Base-by-base conservation (phyloP, 768 basidiomycete genomes). In the Hygrophorus pudorinus region DNA sequence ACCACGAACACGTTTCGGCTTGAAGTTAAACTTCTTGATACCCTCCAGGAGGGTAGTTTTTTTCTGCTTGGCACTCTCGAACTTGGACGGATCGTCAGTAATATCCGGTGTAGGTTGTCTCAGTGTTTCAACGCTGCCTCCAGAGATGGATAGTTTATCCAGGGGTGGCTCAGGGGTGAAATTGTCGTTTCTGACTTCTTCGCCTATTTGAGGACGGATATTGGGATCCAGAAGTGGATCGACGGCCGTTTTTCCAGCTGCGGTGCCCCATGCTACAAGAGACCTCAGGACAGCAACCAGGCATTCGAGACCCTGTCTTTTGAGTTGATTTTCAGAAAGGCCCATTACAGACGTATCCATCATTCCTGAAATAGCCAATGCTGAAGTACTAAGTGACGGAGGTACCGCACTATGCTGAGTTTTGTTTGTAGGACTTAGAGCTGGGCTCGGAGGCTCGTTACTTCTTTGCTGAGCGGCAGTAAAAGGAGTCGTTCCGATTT, bases 11-110 rank as follows among this genome's bases (percentile, higher is more conserved):
- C 81, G 77, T 65, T 97, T 98, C n/a, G 94, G 93, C 65, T 96
- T 98, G 71, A 84, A 91, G 60, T 98, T 97, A 65, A 99, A 99
- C 63, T 90, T 91, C 62, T 85, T 92, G 63, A 98, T 86, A 20
- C 96, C 96, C 59, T 98, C 94, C 31, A 92, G 65, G 21, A 98
- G 62, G 0, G 85, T 93, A 28, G 89, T 97, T 66, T 99, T 99
- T 65, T 88, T 85, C 65, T 91, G 87, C 60, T 96, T 97, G 9
- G 92, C 96, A 48, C 76, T 92, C 67, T 97, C 94, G 51, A 99
- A 97, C 55, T 76, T 76, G 14, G 73, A 81, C 1, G 94, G 94
- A 59, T 98, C 94, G 56, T 98, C 96, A n/a, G 65, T 63, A 31
- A 81, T 57, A 46, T 91, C 89, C 0, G 90, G 87, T 0, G 89